Base-by-base conservation (phyloP, 2,329 filamentous ascomycete species). In the Colletotrichum sp. region DNA sequence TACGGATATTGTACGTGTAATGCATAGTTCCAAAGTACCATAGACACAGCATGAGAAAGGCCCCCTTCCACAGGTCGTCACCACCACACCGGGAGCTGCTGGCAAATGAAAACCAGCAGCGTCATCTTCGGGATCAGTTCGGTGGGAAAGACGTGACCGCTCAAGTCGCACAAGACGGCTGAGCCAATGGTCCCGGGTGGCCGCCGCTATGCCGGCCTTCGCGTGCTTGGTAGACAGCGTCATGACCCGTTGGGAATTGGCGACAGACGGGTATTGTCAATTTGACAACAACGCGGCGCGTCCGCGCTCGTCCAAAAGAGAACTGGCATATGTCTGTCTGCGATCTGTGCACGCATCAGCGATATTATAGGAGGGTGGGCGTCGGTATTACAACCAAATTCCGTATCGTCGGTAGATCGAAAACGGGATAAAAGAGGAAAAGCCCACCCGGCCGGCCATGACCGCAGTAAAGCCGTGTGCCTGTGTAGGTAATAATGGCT, bases 341-440 rank as follows among this genome's bases (percentile, higher is more conserved):
- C n/a, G 36, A 75, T 72, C 52, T 67, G 72, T 75, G 55, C 55
- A 57, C 61, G 55, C 44, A 57, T 27, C 25, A 60, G 27, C 48
- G 27, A 34, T 72, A 72, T 57, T 48, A 68, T 52, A 67, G 48
- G 60, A 67, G n/a, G 52, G 66, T 48, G 61, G 60, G 52, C 68
- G 36, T 74, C 72, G 61, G 68, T 59, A 71, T 66, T 72, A 66
- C 44, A 30, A 61, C 52, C 60, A 67, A 66, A 74, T 72, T 48
- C 72, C 48, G 48, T 48, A 66, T 71, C 27, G 72, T 71, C 68
- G 48, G 60, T 72, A 72, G 63, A 57, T 68, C 57, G 48, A 34
- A 72, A 52, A 68, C 22, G 68, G 30, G 72, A 68, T 72, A 52
- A 55, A 68, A 63, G 68, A 75, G 55, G 39, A 61, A 61, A 75